Base-by-base conservation (phyloP, 2,329 filamentous ascomycete species). In the Albifimbria verrucaria region DNA sequence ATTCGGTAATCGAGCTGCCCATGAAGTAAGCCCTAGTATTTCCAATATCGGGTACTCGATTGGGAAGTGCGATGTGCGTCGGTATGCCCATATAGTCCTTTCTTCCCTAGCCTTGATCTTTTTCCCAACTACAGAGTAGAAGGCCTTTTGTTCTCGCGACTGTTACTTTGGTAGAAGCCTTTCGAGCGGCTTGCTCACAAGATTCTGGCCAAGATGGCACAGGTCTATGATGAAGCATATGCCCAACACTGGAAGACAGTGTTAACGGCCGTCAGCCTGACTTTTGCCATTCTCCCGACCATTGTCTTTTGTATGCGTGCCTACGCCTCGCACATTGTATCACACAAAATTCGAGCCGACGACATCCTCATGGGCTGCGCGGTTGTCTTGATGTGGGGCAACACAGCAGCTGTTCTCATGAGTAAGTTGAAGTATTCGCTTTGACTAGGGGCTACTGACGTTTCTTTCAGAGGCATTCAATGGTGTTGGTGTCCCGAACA, bases 381-480 rank as follows among this genome's bases (percentile, higher is more conserved):
- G 12, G 54, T 56, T 12, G 23, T 54, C 2, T 50, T 56, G n/a
- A 56, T 56, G 54, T 54, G 52, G 52, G 54, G 51, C 25, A 46
- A 54, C 24, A 52, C 49, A 28, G 52, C 54, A n/a, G 41, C 51
- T 10, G 46, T 56, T 18, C 24, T 56, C 17, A 18, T 56, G 21
- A 56, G 54, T 55, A 17, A 23, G 54, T 52, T 23, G n/a, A n/a
- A n/a, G n/a, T n/a, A n/a, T n/a, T n/a, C n/a, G n/a, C n/a, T n/a
- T n/a, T n/a, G n/a, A n/a, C 9, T 28, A 26, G n/a, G 26, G 12
- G 42, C 47, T 24, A 41, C 24, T 6, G n/a, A 9, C 5, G 25
- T 7, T 39, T 15, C 26, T 32, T 32, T 39, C 15, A 55, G 53
- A 55, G 49, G 48, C 50, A 12, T 55, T 53, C 32, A 52, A 55